These are phyloP conservation scores for Phialophora verrucosa DNA, from an alignment of 2,329 filamentous ascomycete genomes.

Conservation along the genomic window DNA sequence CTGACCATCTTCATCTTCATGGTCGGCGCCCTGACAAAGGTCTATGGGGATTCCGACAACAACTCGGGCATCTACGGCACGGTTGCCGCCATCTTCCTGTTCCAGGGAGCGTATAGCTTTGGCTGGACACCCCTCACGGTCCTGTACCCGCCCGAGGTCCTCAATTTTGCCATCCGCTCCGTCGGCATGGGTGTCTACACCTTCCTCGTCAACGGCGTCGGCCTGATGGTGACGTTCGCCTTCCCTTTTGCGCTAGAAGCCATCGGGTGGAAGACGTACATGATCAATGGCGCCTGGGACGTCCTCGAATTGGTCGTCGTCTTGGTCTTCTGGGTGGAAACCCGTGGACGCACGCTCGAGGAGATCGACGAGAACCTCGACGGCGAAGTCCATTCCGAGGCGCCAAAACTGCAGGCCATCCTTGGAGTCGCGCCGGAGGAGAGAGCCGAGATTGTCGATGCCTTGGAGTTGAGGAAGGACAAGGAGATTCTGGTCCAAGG, in stretches of 20 bases:
- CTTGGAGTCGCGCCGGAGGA: constrained; percentile 32
- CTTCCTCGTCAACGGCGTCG: constrained; percentile 40
- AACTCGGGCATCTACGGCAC: constrained; percentile 51
- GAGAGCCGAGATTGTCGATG: constrained; percentile 31
- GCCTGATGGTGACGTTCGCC: constrained; percentile 49
- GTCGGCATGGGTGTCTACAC: constrained; percentile 53
- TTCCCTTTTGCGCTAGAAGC: constrained; percentile 52
- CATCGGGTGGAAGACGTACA: constrained; percentile 57
- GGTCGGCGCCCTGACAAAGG: constrained; percentile 58
- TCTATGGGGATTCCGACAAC: constrained; percentile 47
- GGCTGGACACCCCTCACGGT: constrained; percentile 58
- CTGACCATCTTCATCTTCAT: constrained; percentile 55
- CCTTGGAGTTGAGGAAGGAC: constrained; percentile 18
- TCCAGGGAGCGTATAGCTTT: constrained; percentile 48
- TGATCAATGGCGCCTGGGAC: constrained; percentile 56
- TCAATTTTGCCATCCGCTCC: constrained; percentile 58
- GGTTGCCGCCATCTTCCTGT: constrained; percentile 46
- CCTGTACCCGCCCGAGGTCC: constrained; percentile 57
- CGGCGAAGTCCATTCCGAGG: constrained; percentile 26
- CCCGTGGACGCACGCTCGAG: constrained; percentile 39
- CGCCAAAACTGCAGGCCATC: constrained; percentile 20
- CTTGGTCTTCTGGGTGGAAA: constrained; percentile 36
- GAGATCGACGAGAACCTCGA: constrained; percentile 41
- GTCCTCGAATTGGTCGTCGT: constrained; percentile 41
- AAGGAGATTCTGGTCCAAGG: constrained; percentile 19